A percentile compares a stretch with the other conserved stretches of the same genome.
These are phyloP conservation scores for Penicillium lividum DNA, from an alignment of 495 filamentous ascomycete species.

Conservation along the genomic window DNA sequence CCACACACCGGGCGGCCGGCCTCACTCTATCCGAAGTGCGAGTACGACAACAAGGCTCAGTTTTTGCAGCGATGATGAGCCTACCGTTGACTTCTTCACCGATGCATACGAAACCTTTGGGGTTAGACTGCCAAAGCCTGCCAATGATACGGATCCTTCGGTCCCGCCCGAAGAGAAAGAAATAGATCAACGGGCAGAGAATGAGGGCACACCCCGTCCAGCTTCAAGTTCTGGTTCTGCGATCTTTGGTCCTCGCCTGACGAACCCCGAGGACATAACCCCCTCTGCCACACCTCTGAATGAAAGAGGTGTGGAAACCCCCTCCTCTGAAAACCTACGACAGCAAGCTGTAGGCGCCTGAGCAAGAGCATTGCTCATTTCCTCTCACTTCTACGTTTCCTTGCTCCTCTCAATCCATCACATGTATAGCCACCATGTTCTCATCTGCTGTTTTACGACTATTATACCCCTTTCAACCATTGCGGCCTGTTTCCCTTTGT, in stretches of 20 bases:
- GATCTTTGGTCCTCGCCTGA: constrained; percentile 17
- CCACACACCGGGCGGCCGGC: constrained; percentile 26
- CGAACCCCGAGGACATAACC: constrained; percentile 15
- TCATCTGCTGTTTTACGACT: constrained; percentile 28
- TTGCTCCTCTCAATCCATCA: constrained; percentile 10
- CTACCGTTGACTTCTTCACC: constrained; percentile 21
- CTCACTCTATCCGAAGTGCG: constrained; percentile 38
- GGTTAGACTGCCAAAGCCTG: background rate
- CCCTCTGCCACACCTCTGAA: constrained; percentile 23
- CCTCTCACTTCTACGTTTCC: background rate
- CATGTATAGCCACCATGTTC: constrained; percentile 25
- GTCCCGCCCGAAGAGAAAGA: constrained; percentile 3
- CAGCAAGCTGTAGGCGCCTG: constrained; percentile 37
- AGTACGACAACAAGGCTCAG: constrained; percentile 44
- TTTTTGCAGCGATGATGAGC: constrained; percentile 29
- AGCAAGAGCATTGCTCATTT: background rate
- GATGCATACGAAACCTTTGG: constrained; percentile 25
- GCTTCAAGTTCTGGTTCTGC: constrained; percentile 13
- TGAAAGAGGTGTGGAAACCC: constrained; percentile 22
- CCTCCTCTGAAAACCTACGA: constrained; percentile 30
- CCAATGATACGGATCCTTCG: background rate
- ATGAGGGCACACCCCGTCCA: background rate
- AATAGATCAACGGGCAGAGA: constrained; percentile 1
- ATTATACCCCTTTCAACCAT: constrained; percentile 31
- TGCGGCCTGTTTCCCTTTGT: constrained; percentile 13